Conservation (phyloP, 345 rosid species). For the Raphanus raphanistrum region DNA sequence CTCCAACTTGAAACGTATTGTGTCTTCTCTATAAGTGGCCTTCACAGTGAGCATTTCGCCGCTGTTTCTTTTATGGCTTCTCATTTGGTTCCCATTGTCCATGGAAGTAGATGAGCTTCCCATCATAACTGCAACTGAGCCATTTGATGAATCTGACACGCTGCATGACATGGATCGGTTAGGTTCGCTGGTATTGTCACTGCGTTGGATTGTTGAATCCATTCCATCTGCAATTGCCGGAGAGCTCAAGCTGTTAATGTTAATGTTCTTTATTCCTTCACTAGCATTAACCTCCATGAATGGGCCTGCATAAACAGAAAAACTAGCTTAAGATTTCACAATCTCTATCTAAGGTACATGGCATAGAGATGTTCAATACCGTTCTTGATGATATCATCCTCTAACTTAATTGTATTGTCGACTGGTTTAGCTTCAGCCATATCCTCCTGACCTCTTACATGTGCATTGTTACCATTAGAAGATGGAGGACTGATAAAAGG, state of each 20-base stretch:
- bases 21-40: constrained; percentile 77
- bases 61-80: constrained; percentile 47
- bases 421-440: constrained; percentile 22
- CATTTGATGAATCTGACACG: constrained; percentile 58
- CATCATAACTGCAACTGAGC: constrained; percentile 51
- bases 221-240: too few species aligned
- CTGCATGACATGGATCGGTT: too few species aligned
- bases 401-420: constrained; percentile 53
- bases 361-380: constrained; percentile 25
- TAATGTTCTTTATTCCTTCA: too few species aligned
- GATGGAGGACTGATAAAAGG: constrained; percentile 31
- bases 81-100: constrained; percentile 49
- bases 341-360: background rate
- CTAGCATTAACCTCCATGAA: constrained; percentile 44
- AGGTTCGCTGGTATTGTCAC: too few species aligned
- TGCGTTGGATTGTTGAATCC: too few species aligned
- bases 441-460: too few species aligned
- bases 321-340: background rate
- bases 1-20: constrained; percentile 78
- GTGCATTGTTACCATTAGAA: constrained; percentile 38
- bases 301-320: constrained; percentile 26
- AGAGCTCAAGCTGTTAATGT: too few species aligned
- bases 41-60: constrained; percentile 56
- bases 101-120: constrained; percentile 63
- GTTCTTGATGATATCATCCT: constrained; percentile 46